Percentiles rank a stretch among this genome's conserved stretches.
Conservation (phyloP, 78 protist species). For the Dictyostelium intermedium region DNA sequence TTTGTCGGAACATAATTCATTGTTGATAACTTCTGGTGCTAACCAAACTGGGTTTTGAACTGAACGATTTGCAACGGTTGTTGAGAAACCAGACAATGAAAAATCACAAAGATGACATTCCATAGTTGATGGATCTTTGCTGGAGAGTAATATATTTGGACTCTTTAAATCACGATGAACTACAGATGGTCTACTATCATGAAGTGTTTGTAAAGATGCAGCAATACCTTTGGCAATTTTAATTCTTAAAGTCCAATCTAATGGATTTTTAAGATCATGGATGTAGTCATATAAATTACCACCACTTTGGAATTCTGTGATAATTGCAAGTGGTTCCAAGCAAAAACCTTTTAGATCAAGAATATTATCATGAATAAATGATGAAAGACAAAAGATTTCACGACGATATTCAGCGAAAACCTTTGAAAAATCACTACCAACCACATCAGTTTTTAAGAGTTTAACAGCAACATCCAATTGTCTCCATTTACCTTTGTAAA, state of each 20-base stretch:
- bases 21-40: slow-evolving; percentile 79
- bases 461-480: slow-evolving; percentile 50
- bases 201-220: slow-evolving; percentile 39
- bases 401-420: slow-evolving; percentile 68
- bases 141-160: slow-evolving; percentile 62
- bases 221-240: slow-evolving; percentile 57
- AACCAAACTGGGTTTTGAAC: slow-evolving; percentile 85
- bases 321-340: slow-evolving; percentile 57
- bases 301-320: slow-evolving; percentile 73
- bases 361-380: slow-evolving; percentile 56
- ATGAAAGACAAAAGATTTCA: slow-evolving; percentile 53
- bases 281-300: slow-evolving; percentile 75
- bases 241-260: slow-evolving; percentile 33
- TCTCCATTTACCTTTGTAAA: slow-evolving; percentile 63
- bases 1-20: slow-evolving; percentile 53
- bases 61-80: slow-evolving; percentile 16
- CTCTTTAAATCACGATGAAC: slow-evolving; percentile 73
- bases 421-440: slow-evolving; percentile 31
- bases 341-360: slow-evolving; percentile 73
- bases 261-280: slow-evolving; percentile 23
- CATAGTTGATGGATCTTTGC: slow-evolving; percentile 7
- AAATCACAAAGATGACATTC: slow-evolving; percentile 71
- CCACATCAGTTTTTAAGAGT: slow-evolving; percentile 29
- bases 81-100: slow-evolving; percentile 65
- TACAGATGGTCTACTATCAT: slow-evolving; percentile 53